phyloP scores from a whole-genome alignment of 257 asterid genomes.

The Echium plantagineum region DNA sequence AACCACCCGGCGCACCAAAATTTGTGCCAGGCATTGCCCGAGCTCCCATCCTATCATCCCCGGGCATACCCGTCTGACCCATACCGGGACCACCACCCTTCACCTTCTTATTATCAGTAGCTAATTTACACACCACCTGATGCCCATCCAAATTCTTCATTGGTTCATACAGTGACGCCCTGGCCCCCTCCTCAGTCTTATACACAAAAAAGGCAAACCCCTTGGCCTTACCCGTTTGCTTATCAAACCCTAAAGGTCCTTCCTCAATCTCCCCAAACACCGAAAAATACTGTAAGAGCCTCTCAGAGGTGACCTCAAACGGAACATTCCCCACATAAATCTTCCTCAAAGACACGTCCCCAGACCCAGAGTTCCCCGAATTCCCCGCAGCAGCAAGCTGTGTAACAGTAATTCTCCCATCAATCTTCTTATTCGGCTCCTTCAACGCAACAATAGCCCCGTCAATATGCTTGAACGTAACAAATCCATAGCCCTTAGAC shows the following conservation, averaged over 20 bases:
- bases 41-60: conserved; percentile 58
- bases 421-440: conserved; percentile 76
- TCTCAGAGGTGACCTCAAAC: too few relatives aligned
- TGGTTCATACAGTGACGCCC: conserved; percentile 60
- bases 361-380: conserved; percentile 43
- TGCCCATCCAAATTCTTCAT: conserved; percentile 66
- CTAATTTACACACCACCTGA: conserved; percentile 79
- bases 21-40: conserved; percentile 36
- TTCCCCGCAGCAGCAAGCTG: conserved; percentile 76
- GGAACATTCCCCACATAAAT: too few relatives aligned
- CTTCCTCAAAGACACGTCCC: conserved; percentile 57
- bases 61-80: conserved; percentile 44
- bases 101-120: conserved; percentile 78
- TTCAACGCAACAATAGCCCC: conserved; percentile 68
- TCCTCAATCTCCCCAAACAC: too few relatives aligned
- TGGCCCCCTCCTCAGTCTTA: conserved; percentile 59
- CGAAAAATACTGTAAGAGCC: too few relatives aligned
- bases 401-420: conserved; percentile 72
- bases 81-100: conserved; percentile 53
- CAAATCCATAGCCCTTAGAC: conserved; percentile 67
- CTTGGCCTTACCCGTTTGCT: conserved; percentile 72
- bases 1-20: conserved; percentile 37
- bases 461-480: conserved; percentile 67
- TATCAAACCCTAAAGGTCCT: conserved; percentile 82
- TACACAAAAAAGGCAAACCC: conserved; percentile 82